Conservation (phyloP, 2,329 filamentous ascomycete genomes). For the Fragosphaeria purpurea region DNA sequence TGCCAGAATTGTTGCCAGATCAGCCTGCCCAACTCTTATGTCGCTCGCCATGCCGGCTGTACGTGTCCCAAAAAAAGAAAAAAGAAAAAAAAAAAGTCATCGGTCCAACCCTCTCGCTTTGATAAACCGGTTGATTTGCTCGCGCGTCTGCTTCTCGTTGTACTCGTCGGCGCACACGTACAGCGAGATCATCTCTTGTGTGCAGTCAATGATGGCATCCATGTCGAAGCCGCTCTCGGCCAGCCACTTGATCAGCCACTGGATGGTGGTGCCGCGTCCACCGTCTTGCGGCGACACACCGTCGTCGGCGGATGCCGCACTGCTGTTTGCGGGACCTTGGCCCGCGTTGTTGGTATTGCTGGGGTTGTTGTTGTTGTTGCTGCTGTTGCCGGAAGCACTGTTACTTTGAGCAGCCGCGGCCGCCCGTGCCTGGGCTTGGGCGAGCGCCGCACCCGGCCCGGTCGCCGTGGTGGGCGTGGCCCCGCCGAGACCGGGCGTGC, state of each 20-base stretch:
- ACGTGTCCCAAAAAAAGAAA: no score
- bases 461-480: neutral
- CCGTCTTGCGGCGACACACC: neutral
- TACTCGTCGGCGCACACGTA: constrained; percentile 62
- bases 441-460: constrained; percentile 3
- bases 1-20: no score
- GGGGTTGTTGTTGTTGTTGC: neutral
- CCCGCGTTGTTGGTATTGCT: no score
- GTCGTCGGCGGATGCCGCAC: no score
- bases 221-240: constrained; percentile 81
- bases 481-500: no score
- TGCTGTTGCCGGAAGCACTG: neutral
- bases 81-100: constrained; percentile 16
- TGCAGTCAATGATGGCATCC: constrained; percentile 75
- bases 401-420: constrained; percentile 10
- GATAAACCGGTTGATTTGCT: constrained; percentile 49
- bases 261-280: constrained; percentile 41
- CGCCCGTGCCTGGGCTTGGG: constrained; percentile 13
- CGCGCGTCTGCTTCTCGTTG: constrained; percentile 48
- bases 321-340: no score
- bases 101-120: constrained; percentile 48
- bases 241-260: constrained; percentile 63
- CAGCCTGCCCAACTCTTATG: no score
- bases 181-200: constrained; percentile 82
- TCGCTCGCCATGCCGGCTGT: no score